A percentile compares a stretch with the other conserved stretches of the same genome.
These are phyloP conservation scores for Yarrowia sp. DNA, from an alignment of 805 yeast genomes.

Conservation along the genomic window DNA sequence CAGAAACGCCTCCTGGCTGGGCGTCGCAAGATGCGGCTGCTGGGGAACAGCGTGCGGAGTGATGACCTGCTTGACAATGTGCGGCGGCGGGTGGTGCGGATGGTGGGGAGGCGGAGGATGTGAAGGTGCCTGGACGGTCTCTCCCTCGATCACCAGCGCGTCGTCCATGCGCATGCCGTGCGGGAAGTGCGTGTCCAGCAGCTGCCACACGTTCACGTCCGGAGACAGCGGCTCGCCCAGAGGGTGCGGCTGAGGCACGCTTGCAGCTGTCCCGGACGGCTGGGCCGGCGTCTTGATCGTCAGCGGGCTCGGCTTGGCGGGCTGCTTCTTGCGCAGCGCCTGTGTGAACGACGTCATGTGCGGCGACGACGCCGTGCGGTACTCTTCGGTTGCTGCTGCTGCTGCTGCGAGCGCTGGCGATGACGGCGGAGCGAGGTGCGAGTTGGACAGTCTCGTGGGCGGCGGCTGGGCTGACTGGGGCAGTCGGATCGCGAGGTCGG, in stretches of 20 bases:
- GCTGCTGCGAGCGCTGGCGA: slow-evolving; percentile 18
- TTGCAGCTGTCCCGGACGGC: not conserved
- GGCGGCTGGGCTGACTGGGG: slow-evolving; percentile 5
- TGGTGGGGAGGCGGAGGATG: not conserved
- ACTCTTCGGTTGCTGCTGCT: slow-evolving; percentile 4
- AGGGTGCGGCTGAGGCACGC: slow-evolving; percentile 15
- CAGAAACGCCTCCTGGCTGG: not conserved
- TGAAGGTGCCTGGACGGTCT: slow-evolving; percentile 30
- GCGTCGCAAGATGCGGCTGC: slow-evolving; percentile 2
- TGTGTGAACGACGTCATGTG: slow-evolving; percentile 14
- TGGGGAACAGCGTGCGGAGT: not conserved
- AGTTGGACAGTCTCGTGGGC: not conserved
- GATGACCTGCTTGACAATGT: slow-evolving; percentile 8
- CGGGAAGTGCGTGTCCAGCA: slow-evolving; percentile 61
- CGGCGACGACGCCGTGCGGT: not conserved
- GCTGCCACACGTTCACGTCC: slow-evolving; percentile 56
- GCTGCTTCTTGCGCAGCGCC: slow-evolving; percentile 8
- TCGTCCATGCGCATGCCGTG: slow-evolving; percentile 66
- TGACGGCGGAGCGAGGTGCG: not conserved
- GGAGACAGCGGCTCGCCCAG: slow-evolving; percentile 47
- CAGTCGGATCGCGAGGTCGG: slow-evolving; percentile 48
- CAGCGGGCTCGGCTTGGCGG: slow-evolving; percentile 16
- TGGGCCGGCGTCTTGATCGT: slow-evolving; percentile 20
- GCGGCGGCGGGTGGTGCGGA: not conserved
- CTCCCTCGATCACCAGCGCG: slow-evolving; percentile 59